A percentile compares a stretch with the other conserved stretches of the same genome.
phyloP scores from a whole-genome alignment of 1,284 basidiomycete species.

The Rhodotorula sp. region DNA sequence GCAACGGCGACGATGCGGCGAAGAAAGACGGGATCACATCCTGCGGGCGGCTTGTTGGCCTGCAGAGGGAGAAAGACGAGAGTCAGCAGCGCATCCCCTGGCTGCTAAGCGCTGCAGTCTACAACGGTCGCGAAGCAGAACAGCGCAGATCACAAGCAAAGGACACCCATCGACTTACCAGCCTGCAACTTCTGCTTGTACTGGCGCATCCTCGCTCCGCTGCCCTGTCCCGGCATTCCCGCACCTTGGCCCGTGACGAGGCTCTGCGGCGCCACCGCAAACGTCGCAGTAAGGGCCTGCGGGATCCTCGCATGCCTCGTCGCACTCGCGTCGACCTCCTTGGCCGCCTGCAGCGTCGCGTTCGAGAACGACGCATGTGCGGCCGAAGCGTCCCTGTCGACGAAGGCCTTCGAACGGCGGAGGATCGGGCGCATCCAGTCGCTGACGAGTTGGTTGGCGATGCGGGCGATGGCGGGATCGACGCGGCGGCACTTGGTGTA shows the following conservation, averaged over 20 bases:
- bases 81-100: no score
- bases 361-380: neutral
- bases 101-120: no score
- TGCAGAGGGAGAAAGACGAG: no score
- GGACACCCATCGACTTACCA: no score
- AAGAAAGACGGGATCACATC: no score
- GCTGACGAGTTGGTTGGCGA: slow-evolving; percentile 81
- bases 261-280: slow-evolving; percentile 27
- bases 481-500: slow-evolving; percentile 93
- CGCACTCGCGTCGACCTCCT: slow-evolving; percentile 7
- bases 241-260: slow-evolving; percentile 1
- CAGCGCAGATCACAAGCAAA: no score
- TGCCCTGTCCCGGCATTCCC: slow-evolving; percentile 19
- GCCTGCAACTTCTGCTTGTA: slow-evolving; percentile 39
- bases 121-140: no score
- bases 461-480: slow-evolving; percentile 71
- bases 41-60: no score
- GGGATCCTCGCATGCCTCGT: slow-evolving; percentile 36
- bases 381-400: slow-evolving; percentile 57
- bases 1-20: no score
- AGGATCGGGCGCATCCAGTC: slow-evolving; percentile 89
- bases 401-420: slow-evolving; percentile 80
- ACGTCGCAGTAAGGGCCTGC: slow-evolving; percentile 32
- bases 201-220: slow-evolving; percentile 32
- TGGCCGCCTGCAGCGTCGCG: neutral